Evolutionary conservation across 2,329 filamentous ascomycete species (phyloP), one percentile per base, ranked within the genome.

Genomic region (Phaeoacremonium minimum): DNA sequence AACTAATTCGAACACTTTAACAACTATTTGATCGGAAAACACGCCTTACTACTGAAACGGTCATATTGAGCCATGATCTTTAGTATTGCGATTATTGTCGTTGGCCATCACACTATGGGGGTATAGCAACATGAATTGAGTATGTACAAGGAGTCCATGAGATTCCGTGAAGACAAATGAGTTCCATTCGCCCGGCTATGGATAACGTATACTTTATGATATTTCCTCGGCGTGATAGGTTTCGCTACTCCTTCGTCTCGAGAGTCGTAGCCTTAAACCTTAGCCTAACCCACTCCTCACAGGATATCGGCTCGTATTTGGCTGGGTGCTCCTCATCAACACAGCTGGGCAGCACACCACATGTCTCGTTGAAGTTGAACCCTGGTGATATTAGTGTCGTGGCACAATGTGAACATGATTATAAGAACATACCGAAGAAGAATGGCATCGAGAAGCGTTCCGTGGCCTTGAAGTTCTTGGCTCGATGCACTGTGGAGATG

Each of bases 401-500:
- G 20, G 8, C 20, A 8, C 20, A n/a, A n/a, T n/a, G n/a, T 26
- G 22, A n/a, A 26, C 9, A 26, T 3, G 22, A 26, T n/a, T n/a
- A n/a, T n/a, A n/a, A n/a, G n/a, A n/a, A 26, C 22, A 9, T n/a
- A 26, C 60, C 58, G 38, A 69, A 70, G 49, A 71, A 71, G 32
- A 69, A 69, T 0, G 67, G 60, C 12, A 69, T 60, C 26, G 60
- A 64, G 36, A 68, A 56, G 7, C 66, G 51, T 36, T 65, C 61
- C 11, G 53, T 48, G 0, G 46, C 55, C 5, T 53, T 58, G 17
- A 53, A 43, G 32, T 71, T 72, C 20, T 66, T 57, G 2, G 64
- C 67, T 2, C 67, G 52, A 41, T 71, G 69, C 14, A 73, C 58
- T 1, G 66, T 71, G 30, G 61, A 67, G 35, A 67, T 57, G 36